Conservation (phyloP, 1,284 basidiomycete genomes). For the Cutaneotrichosporon dermatis region DNA sequence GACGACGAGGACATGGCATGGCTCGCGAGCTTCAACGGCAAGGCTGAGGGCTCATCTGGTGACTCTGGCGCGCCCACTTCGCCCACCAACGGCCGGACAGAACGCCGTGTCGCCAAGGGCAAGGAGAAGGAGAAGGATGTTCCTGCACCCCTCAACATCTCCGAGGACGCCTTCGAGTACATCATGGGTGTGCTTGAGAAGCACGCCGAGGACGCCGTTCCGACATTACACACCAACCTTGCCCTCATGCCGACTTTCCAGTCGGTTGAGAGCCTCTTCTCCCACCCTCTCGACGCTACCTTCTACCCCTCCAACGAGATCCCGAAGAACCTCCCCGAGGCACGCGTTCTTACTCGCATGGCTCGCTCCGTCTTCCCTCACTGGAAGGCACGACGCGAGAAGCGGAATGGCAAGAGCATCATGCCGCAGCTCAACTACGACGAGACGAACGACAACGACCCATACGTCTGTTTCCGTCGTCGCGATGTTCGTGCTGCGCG, state of each 20-base stretch:
- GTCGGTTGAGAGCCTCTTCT: constrained; percentile 71
- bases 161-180: constrained; percentile 89
- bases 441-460: constrained; percentile 90
- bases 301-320: constrained; percentile 62
- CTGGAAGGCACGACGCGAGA: constrained; percentile 71
- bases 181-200: constrained; percentile 94
- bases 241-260: constrained; percentile 64
- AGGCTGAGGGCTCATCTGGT: constrained; percentile 72
- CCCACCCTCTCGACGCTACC: constrained; percentile 56
- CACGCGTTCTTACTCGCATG: constrained; percentile 58
- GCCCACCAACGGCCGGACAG: constrained; percentile 40
- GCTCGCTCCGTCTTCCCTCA: constrained; percentile 70
- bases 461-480: constrained; percentile 96
- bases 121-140: constrained; percentile 52
- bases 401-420: constrained; percentile 70
- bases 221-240: constrained; percentile 75
- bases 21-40: constrained; percentile 86
- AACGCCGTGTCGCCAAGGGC: constrained; percentile 45
- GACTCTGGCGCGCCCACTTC: constrained; percentile 51
- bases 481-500: constrained; percentile 90
- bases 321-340: constrained; percentile 60
- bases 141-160: constrained; percentile 53
- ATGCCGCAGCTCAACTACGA: constrained; percentile 79
- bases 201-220: constrained; percentile 79
- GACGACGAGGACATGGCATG: constrained; percentile 95